Evolutionary conservation across 2,329 filamentous ascomycete species (phyloP).

Genomic region (Chaetothyriales sp.): DNA sequence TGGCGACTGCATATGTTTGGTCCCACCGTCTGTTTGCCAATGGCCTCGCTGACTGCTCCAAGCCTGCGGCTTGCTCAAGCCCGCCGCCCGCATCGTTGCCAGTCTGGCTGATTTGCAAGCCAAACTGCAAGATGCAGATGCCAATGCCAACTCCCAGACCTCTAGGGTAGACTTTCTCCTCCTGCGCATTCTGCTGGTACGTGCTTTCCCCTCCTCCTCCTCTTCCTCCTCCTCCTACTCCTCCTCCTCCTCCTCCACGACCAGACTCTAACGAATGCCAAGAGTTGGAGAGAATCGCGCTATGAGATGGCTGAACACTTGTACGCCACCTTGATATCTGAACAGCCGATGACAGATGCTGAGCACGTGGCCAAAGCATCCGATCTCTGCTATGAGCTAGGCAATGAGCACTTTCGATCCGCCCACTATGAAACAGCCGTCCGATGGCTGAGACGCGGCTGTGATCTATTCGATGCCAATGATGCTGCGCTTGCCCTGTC

Average conservation of each 20-base stretch:
- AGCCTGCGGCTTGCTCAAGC: constrained; percentile 34
- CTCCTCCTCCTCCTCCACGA: too few species aligned
- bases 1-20: constrained; percentile 41
- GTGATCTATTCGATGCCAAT: constrained; percentile 43
- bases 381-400: constrained; percentile 60
- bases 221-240: too few species aligned
- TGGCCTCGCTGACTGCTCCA: neutral
- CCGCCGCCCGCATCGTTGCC: constrained; percentile 50
- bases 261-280: constrained; percentile 2
- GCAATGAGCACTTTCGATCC: constrained; percentile 43
- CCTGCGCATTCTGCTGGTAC: constrained; percentile 53
- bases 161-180: constrained; percentile 45
- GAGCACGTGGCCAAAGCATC: constrained; percentile 47
- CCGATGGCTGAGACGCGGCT: constrained; percentile 62
- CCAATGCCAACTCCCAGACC: constrained; percentile 2
- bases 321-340: constrained; percentile 45
- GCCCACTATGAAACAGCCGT: constrained; percentile 43
- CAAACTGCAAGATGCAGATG: constrained; percentile 11
- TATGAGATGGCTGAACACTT: constrained; percentile 68
- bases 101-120: constrained; percentile 47
- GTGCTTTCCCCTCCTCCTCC: constrained; percentile 15
- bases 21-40: neutral
- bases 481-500: constrained; percentile 43
- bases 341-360: constrained; percentile 31
- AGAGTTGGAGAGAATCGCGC: constrained; percentile 63